Evolutionary conservation across 1,284 basidiomycete genomes (phyloP).

Genomic region (Ganoderma meredithae): DNA sequence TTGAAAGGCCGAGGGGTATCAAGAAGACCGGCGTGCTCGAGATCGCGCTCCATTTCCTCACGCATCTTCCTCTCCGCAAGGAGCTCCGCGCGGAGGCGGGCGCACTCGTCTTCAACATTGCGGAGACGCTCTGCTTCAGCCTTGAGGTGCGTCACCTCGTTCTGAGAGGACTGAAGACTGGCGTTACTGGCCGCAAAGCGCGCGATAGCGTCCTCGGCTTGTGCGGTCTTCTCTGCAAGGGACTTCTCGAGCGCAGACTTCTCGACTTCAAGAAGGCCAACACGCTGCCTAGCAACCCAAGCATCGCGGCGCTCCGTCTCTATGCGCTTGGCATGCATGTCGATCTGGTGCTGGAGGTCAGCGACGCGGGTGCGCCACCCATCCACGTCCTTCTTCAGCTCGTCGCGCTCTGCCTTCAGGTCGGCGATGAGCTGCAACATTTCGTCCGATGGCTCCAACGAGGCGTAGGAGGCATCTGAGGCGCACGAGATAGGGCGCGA

Average conservation of each 20-base stretch:
- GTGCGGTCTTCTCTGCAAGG: slow-evolving; percentile 49
- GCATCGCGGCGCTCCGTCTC: slow-evolving; percentile 77
- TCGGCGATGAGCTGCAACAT: slow-evolving; percentile 77
- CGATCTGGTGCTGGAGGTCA: slow-evolving; percentile 70
- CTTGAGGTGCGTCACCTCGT: slow-evolving; percentile 45
- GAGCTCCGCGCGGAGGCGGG: slow-evolving; percentile 44
- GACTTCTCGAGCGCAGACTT: slow-evolving; percentile 59
- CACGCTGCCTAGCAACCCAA: slow-evolving; percentile 75
- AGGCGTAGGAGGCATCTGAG: slow-evolving; percentile 53
- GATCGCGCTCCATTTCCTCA: slow-evolving; percentile 51
- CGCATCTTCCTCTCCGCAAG: slow-evolving; percentile 48
- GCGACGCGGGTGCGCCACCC: slow-evolving; percentile 76
- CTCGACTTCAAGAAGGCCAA: slow-evolving; percentile 70
- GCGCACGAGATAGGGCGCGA: slow-evolving; percentile 62
- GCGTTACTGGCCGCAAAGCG: slow-evolving; percentile 43
- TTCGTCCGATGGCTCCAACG: slow-evolving; percentile 62
- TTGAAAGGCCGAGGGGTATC: slow-evolving; percentile 53
- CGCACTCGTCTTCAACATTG: slow-evolving; percentile 43
- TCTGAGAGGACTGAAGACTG: slow-evolving; percentile 44
- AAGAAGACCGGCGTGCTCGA: slow-evolving; percentile 50
- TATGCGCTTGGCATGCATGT: slow-evolving; percentile 64
- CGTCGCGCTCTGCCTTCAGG: slow-evolving; percentile 80
- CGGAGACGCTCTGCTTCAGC: slow-evolving; percentile 43
- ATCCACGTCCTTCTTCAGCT: slow-evolving; percentile 78
- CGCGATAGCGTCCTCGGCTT: slow-evolving; percentile 43